A percentile compares a stretch with the other conserved stretches of the same genome.
These are phyloP conservation scores for Dichotomocladium elegans DNA, from an alignment of 371 early-diverging fungal genomes.

Conservation along the genomic window DNA sequence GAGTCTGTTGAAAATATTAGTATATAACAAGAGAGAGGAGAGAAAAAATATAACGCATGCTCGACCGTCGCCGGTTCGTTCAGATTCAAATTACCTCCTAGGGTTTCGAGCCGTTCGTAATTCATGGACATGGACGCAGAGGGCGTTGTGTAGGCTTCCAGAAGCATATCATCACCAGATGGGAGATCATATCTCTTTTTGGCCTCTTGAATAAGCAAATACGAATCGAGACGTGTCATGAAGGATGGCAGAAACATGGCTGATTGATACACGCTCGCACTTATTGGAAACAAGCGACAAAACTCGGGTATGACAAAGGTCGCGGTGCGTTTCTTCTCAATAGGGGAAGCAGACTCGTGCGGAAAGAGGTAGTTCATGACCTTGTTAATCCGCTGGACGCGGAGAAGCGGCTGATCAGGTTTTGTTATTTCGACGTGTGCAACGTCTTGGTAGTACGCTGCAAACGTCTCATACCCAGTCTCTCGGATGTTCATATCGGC, in stretches of 20 bases:
- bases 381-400: constrained; percentile 37
- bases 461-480: constrained; percentile 39
- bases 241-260: constrained; percentile 63
- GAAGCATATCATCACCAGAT: constrained; percentile 44
- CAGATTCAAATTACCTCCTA: too few species aligned
- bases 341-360: constrained; percentile 11
- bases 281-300: constrained; percentile 44
- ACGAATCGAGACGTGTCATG: constrained; percentile 63
- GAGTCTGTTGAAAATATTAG: constrained; percentile 54
- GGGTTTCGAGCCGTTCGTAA: constrained; percentile 94
- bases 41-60: neutral
- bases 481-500: constrained; percentile 25
- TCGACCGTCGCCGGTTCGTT: constrained; percentile 2
- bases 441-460: constrained; percentile 46
- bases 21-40: neutral
- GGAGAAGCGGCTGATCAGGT: constrained; percentile 46
- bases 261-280: constrained; percentile 50
- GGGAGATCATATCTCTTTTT: constrained; percentile 34
- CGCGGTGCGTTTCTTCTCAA: constrained; percentile 19
- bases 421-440: constrained; percentile 21
- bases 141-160: constrained; percentile 75
- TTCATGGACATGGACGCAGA: constrained; percentile 65
- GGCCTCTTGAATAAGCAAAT: constrained; percentile 58
- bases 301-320: constrained; percentile 58
- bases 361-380: constrained; percentile 55